phyloP scores from a whole-genome alignment of 2,329 filamentous ascomycete species.

The Aspergillus sp. region DNA sequence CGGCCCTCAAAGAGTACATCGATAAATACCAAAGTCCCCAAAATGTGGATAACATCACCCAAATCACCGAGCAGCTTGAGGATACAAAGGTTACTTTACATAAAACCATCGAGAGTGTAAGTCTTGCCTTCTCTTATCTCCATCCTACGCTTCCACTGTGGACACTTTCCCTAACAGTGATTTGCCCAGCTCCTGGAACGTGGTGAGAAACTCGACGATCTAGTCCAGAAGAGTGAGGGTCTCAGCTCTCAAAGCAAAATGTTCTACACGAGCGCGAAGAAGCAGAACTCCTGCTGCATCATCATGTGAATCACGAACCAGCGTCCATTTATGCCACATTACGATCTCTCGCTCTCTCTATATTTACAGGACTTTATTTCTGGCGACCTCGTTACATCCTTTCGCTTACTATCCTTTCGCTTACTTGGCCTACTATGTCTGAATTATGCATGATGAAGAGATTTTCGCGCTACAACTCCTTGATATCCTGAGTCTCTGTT shows the following conservation, averaged over 20 bases:
- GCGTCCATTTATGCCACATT: constrained; percentile 1
- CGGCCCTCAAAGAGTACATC: constrained; percentile 77
- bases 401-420: neutral
- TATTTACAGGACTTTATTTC: neutral
- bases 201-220: constrained; percentile 92
- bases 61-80: constrained; percentile 94
- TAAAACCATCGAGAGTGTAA: constrained; percentile 78
- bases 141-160: no score
- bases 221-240: constrained; percentile 90
- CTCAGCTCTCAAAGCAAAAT: constrained; percentile 92
- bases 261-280: constrained; percentile 84
- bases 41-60: constrained; percentile 87
- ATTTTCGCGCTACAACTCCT: neutral
- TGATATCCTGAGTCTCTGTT: constrained; percentile 1
- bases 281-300: constrained; percentile 75
- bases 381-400: neutral
- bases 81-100: constrained; percentile 97
- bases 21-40: constrained; percentile 80
- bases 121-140: neutral
- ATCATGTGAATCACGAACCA: constrained; percentile 54
- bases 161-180: neutral
- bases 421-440: neutral
- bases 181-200: constrained; percentile 62
- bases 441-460: constrained; percentile 3
- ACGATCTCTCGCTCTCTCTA: neutral